phyloP scores from a whole-genome alignment of 1,284 basidiomycete species.

The Boletus subluridellus region DNA sequence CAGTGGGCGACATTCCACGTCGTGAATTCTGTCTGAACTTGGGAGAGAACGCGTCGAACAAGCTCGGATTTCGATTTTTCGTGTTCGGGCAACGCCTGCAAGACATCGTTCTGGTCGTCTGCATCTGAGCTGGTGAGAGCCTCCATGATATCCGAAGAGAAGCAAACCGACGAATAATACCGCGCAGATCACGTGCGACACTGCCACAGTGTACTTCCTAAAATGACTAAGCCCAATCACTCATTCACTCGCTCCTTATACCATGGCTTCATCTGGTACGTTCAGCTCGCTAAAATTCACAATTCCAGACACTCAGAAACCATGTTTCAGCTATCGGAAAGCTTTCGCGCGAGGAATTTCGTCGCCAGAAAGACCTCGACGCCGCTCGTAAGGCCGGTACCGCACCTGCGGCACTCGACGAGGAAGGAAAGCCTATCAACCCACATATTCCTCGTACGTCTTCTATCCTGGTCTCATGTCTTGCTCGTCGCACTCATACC shows the following conservation, averaged over 20 bases:
- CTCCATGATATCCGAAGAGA: constrained; percentile 4
- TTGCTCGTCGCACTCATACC: constrained; percentile 2
- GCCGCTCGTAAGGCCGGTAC: constrained; percentile 96
- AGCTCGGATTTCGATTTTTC: constrained; percentile 9
- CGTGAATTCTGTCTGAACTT: constrained; percentile 24
- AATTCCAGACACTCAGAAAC: neutral
- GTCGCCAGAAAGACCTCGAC: constrained; percentile 93
- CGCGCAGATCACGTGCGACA: constrained; percentile 16
- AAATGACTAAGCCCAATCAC: constrained; percentile 2
- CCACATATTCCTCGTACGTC: constrained; percentile 93
- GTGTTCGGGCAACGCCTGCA: constrained; percentile 5
- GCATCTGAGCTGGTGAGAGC: constrained; percentile 1
- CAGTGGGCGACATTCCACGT: constrained; percentile 23
- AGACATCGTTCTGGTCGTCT: constrained; percentile 12
- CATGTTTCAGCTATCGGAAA: constrained; percentile 59
- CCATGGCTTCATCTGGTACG: constrained; percentile 50
- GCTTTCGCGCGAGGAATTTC: constrained; percentile 89
- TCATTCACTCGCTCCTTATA: neutral
- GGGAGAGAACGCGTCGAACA: constrained; percentile 15
- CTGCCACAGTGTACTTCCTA: neutral
- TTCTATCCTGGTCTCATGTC: neutral
- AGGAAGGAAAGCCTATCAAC: constrained; percentile 93
- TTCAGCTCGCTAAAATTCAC: neutral
- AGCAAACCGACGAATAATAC: neutral
- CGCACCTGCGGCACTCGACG: constrained; percentile 90